Base-by-base conservation (phyloP, 1,139 yeast genomes). In the Hyphopichia buzzinii region DNA sequence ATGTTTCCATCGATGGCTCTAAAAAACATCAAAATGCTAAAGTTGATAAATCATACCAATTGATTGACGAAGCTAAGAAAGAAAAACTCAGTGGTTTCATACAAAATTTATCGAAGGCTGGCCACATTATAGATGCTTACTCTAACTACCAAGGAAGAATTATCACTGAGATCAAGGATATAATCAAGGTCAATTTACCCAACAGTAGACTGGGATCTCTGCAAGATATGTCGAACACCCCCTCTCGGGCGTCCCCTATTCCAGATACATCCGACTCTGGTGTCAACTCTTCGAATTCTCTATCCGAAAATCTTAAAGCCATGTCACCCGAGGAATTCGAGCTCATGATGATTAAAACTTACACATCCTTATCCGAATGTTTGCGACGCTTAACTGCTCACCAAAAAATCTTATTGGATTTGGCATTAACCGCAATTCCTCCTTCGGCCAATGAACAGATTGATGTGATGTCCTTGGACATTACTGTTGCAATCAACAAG, bases 321-420 rank as follows among this genome's bases (percentile, higher is more conserved):
- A 72, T 88, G 69, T 70, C 88, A 0, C 82, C 90, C 0, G 60
- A 63, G 14, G 96, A 86, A 41, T 89, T 89, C 49, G 89, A 84
- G 49, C 62, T 59, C 2, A 83, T 89, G 89, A 57, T 88, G 32
- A 60, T 72, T 3, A 68, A 66, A 28, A 81, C 83, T 2, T 88
- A 78, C 49, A 61, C 84, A 0, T 73, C 79, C 26, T 67, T 87
- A 5, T 77, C 89, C 0, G 90, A 84, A 48, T 79, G 90, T 21
- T 67, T 90, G 30, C 69, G 92, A 41, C 71, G 96, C 37, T 64
- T 90, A 17, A 77, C 86, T 1, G 67, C 77, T 2, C 97, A 90
- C 42, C 95, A 90, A 53, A 88, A 88, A 53, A 50, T 86, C 4
- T 59, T 92, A 24, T 67, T 92, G 15, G 95, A 87, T 47, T 57